Percentiles rank a stretch among this genome's conserved stretches.
These are phyloP conservation scores for Vigna unguiculata DNA, from an alignment of 306 rosid species.

Conservation along the genomic window DNA sequence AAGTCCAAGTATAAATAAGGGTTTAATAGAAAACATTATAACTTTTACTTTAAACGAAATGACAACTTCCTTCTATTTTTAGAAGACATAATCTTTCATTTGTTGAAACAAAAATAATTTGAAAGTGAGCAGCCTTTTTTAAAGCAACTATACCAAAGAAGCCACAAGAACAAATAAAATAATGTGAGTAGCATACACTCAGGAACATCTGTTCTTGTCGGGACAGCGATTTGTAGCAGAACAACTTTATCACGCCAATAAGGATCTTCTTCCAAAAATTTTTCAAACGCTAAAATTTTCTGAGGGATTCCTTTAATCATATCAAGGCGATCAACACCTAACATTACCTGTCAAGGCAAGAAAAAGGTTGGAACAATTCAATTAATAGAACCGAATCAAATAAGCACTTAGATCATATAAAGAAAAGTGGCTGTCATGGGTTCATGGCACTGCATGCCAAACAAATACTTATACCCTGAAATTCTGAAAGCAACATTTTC, in stretches of 20 bases:
- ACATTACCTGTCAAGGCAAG: conserved; percentile 72
- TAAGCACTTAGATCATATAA: background rate
- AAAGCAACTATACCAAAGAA: conserved; percentile 21
- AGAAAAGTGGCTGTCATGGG: conserved; percentile 5
- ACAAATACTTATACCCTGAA: background rate
- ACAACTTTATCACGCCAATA: conserved; percentile 87
- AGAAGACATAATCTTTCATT: background rate
- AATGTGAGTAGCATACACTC: conserved; percentile 69
- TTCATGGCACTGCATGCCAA: background rate
- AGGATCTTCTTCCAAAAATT: conserved; percentile 82
- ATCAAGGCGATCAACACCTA: conserved; percentile 95
- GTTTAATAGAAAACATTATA: background rate
- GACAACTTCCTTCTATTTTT: background rate
- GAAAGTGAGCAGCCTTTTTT: conserved; percentile 30
- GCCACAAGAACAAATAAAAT: conserved; percentile 37
- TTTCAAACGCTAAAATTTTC: conserved; percentile 91
- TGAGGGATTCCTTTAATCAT: conserved; percentile 98
- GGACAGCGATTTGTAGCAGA: conserved; percentile 93
- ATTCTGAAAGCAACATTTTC: conserved; percentile 4
- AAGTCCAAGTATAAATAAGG: conserved; percentile 1
- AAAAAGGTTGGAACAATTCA: conserved; percentile 33
- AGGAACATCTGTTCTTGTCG: conserved; percentile 95
- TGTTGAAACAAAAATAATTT: conserved; percentile 8
- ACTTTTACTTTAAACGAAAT: background rate
- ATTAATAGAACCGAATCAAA: conserved; percentile 24